Conservation (phyloP, 2,329 filamentous ascomycete genomes). For the Thermothelomyces thermophilus region DNA sequence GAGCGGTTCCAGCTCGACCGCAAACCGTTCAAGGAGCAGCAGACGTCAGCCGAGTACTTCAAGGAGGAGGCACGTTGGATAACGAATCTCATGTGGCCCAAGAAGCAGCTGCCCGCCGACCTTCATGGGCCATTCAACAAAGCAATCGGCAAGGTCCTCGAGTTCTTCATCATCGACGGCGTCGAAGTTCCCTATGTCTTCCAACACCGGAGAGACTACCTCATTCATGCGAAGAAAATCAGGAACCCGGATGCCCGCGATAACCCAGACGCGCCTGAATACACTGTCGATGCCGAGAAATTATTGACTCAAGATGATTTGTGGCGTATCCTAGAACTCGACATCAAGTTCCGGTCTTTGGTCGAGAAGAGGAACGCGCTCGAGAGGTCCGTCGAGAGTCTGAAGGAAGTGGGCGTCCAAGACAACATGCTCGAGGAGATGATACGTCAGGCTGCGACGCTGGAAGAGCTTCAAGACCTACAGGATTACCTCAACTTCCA, state of each 20-base stretch:
- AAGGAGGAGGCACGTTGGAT: constrained; percentile 91
- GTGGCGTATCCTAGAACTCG: constrained; percentile 90
- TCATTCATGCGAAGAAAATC: constrained; percentile 78
- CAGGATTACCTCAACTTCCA: constrained; percentile 97
- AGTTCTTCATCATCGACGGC: constrained; percentile 91
- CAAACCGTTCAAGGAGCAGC: constrained; percentile 76
- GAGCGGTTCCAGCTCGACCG: constrained; percentile 92
- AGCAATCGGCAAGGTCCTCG: constrained; percentile 83
- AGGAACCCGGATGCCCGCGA: constrained; percentile 52
- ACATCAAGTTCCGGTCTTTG: constrained; percentile 90
- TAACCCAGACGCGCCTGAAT: constrained; percentile 65
- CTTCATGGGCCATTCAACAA: constrained; percentile 78
- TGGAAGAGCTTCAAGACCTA: constrained; percentile 93
- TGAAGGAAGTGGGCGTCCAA: constrained; percentile 57
- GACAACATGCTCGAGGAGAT: constrained; percentile 77
- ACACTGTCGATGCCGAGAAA: constrained; percentile 73
- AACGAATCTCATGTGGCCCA: constrained; percentile 78
- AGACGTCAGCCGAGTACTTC: constrained; percentile 76
- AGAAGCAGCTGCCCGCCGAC: constrained; percentile 68
- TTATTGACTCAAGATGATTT: constrained; percentile 87
- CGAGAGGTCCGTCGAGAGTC: constrained; percentile 67
- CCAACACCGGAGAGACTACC: constrained; percentile 94
- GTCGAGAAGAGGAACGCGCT: constrained; percentile 87
- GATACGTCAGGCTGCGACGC: constrained; percentile 69
- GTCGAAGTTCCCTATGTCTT: constrained; percentile 97